Evolutionary conservation across 805 yeast genomes (phyloP), one percentile per base, ranked within the genome.

Genomic region (Zygoascus biomembranicola): DNA sequence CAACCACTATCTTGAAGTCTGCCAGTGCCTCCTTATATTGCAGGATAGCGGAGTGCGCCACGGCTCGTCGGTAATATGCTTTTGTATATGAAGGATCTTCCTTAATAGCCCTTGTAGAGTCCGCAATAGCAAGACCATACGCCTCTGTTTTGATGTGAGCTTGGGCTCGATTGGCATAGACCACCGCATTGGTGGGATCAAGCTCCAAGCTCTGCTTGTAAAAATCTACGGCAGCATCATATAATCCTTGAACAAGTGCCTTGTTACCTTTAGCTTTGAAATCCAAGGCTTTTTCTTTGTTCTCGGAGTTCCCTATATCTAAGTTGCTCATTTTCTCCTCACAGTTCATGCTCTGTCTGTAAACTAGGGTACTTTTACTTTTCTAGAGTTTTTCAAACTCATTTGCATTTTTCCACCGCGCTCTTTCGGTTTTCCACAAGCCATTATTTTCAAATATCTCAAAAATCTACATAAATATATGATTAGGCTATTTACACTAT

Each of bases 11-110:
- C 59, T 80, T 81, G 63, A 89, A 81, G 68, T 86, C 95, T 43
- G 66, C 73, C 57, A 80, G 77, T 0, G 97, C 90, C 54, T 81
- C 84, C 63, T 81, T 81, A 65, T 89, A 85, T 57, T 87, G 79
- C 59, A 89, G 69, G 47, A 89, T 76, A 9, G 95, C 95, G 67
- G 82, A 78, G 57, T 82, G 69, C 0, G 97, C 85, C 11, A 86
- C 79, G 0, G 97, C 97, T 59, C 95, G 78, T 59, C 99, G 78
- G 66, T 88, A 94, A 66, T 87, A 86, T 0, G 89, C 90, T 68
- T 92, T 92, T 37, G 82, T 70, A 63, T 87, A 85, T 18, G 71
- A 65, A 0, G 82, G 77, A 64, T 92, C 89, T 9, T 84, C 63
- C 48, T 75, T 77, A 45, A 94, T 75, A 1, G 97, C 87, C 45